A percentile compares a stretch with the other conserved stretches of the same genome.
These are phyloP conservation scores for Mycena leptocephala DNA, from an alignment of 768 basidiomycete genomes.

Conservation along the genomic window DNA sequence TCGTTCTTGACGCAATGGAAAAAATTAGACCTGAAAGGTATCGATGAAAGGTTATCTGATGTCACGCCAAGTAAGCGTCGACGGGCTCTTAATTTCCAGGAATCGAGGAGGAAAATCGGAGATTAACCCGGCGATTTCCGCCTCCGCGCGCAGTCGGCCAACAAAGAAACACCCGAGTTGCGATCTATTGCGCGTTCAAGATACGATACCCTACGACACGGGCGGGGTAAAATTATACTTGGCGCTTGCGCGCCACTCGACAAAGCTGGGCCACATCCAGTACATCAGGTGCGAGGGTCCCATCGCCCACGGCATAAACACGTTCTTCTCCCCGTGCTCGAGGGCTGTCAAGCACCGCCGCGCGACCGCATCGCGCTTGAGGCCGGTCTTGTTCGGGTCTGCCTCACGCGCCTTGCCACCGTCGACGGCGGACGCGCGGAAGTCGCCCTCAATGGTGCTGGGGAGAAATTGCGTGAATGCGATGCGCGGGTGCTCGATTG, in stretches of 20 bases:
- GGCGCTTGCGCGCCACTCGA: slow-evolving; percentile 71
- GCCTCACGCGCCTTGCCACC: slow-evolving; percentile 60
- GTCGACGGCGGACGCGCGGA: slow-evolving; percentile 87
- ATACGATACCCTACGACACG: neutral
- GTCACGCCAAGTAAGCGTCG: neutral
- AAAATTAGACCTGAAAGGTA: neutral
- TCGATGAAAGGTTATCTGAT: slow-evolving; percentile 9
- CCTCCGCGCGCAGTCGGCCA: neutral
- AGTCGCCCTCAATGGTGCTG: slow-evolving; percentile 81
- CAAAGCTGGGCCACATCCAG: slow-evolving; percentile 73
- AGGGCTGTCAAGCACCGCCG: slow-evolving; percentile 71
- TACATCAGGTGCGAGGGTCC: slow-evolving; percentile 70
- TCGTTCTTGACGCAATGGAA: too few relatives aligned
- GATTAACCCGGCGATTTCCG: neutral
- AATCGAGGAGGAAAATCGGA: neutral
- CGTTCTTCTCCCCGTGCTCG: slow-evolving; percentile 69
- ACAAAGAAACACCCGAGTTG: neutral
- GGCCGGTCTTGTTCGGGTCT: slow-evolving; percentile 71
- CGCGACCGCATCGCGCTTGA: slow-evolving; percentile 76
- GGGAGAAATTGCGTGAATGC: slow-evolving; percentile 76
- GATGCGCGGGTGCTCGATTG: slow-evolving; percentile 85
- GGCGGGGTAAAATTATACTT: slow-evolving; percentile 76
- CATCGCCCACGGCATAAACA: slow-evolving; percentile 72
- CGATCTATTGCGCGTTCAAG: neutral
- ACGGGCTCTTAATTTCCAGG: neutral